Percentiles rank a stretch among this genome's conserved stretches.
These are phyloP conservation scores for Aschersonia sp. DNA, from an alignment of 2,329 filamentous ascomycete species.

Conservation along the genomic window DNA sequence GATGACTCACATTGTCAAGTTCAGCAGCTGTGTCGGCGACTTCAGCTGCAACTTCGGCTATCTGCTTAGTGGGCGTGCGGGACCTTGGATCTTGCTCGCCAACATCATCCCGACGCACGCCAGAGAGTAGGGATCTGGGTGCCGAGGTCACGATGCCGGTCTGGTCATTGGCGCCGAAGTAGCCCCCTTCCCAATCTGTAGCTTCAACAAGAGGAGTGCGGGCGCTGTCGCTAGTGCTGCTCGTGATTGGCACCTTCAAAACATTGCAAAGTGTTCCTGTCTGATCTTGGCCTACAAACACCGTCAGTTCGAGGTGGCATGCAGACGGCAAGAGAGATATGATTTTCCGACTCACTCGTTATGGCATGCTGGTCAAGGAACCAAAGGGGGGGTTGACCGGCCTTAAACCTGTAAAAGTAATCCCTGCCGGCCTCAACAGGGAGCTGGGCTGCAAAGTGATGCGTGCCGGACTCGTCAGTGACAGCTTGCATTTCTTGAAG, in stretches of 20 bases:
- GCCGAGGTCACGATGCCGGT: not conserved
- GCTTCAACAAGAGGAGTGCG: conserved; percentile 4
- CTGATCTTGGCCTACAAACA: too few relatives aligned
- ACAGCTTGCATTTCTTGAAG: conserved; percentile 49
- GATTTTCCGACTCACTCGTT: conserved; percentile 27
- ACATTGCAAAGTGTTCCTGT: conserved; percentile 7
- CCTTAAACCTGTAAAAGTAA: conserved; percentile 63
- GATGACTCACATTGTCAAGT: conserved; percentile 15
- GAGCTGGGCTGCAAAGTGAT: conserved; percentile 43
- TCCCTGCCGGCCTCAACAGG: conserved; percentile 38
- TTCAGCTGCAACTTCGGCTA: conserved; percentile 27
- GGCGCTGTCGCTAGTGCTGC: not conserved
- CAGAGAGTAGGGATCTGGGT: conserved; percentile 3
- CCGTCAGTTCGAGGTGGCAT: too few relatives aligned
- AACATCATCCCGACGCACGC: conserved; percentile 11
- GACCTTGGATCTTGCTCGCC: conserved; percentile 11
- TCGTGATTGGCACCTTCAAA: conserved; percentile 8
- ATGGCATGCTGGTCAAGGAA: conserved; percentile 47
- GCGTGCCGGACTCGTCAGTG: conserved; percentile 34
- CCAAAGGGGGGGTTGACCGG: conserved; percentile 57
- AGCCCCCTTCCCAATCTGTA: conserved; percentile 2
- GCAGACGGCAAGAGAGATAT: not conserved
- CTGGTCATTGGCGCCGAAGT: conserved; percentile 1
- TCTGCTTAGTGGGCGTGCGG: conserved; percentile 23
- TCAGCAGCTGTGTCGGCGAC: conserved; percentile 25